These are phyloP conservation scores for Daldinia decipiens DNA, from an alignment of 495 filamentous ascomycete species.

Conservation along the genomic window DNA sequence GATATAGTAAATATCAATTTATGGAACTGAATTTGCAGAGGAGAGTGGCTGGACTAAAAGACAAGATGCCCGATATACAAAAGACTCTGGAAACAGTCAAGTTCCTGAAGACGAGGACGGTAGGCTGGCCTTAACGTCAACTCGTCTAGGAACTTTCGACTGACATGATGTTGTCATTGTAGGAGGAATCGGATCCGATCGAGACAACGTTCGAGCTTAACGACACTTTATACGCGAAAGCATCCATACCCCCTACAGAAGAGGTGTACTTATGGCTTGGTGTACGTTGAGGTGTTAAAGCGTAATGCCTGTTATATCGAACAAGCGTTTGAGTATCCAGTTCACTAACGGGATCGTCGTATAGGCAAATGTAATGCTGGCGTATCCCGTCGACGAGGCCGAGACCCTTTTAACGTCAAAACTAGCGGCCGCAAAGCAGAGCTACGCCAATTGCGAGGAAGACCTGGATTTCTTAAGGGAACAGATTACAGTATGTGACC, in stretches of 20 bases:
- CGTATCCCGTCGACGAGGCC: constrained; percentile 91
- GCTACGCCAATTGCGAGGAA: constrained; percentile 87
- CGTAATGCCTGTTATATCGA: background rate
- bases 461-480: constrained; percentile 95
- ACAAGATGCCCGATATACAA: constrained; percentile 96
- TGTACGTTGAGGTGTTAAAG: constrained; percentile 54
- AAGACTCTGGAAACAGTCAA: constrained; percentile 95
- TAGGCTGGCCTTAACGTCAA: constrained; percentile 44
- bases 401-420: constrained; percentile 81
- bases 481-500: constrained; percentile 86
- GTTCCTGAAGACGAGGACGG: constrained; percentile 79
- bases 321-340: background rate
- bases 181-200: constrained; percentile 69
- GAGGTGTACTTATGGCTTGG: constrained; percentile 98
- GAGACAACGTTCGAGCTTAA: constrained; percentile 96
- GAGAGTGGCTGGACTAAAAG: constrained; percentile 81
- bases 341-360: constrained; percentile 20
- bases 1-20: constrained; percentile 91
- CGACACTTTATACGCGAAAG: constrained; percentile 93
- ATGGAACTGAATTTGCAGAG: constrained; percentile 95
- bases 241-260: constrained; percentile 79
- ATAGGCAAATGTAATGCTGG: constrained; percentile 95
- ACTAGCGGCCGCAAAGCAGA: constrained; percentile 79
- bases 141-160: background rate
- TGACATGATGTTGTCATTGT: constrained; percentile 12